Evolutionary conservation across 2,329 filamentous ascomycete species (phyloP).

Genomic region (Periconia sp.): DNA sequence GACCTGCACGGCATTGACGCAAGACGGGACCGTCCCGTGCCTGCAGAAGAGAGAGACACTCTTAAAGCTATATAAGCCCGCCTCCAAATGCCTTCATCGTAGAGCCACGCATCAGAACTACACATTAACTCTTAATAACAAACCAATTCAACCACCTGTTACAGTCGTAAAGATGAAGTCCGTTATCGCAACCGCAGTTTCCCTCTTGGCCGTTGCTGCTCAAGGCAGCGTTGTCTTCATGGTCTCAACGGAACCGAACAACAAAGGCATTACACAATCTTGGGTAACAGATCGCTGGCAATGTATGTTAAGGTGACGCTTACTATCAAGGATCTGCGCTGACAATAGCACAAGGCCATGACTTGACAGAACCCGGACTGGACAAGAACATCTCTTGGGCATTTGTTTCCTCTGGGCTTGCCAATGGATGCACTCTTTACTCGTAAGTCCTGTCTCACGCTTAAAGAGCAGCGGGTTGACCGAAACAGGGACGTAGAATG

Average conservation of each 20-base stretch:
- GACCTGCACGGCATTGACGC: no score
- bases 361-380: constrained; percentile 17
- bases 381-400: constrained; percentile 28
- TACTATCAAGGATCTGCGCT: neutral
- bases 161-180: constrained; percentile 17
- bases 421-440: constrained; percentile 26
- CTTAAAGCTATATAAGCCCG: no score
- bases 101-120: no score
- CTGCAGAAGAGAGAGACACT: no score
- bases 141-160: no score
- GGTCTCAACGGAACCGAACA: constrained; percentile 19
- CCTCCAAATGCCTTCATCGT: no score
- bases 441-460: constrained; percentile 16
- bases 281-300: constrained; percentile 27
- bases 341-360: constrained; percentile 8
- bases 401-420: constrained; percentile 25
- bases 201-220: constrained; percentile 3
- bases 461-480: neutral
- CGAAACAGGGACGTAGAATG: constrained; percentile 18
- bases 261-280: constrained; percentile 16
- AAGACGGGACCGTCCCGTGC: no score
- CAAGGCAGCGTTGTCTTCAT: constrained; percentile 21
- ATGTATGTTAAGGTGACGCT: constrained; percentile 8
- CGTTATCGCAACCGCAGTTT: constrained; percentile 5
- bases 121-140: no score